Base-by-base conservation (phyloP, 2,329 filamentous ascomycete genomes). In the Aureobasidium sp. region DNA sequence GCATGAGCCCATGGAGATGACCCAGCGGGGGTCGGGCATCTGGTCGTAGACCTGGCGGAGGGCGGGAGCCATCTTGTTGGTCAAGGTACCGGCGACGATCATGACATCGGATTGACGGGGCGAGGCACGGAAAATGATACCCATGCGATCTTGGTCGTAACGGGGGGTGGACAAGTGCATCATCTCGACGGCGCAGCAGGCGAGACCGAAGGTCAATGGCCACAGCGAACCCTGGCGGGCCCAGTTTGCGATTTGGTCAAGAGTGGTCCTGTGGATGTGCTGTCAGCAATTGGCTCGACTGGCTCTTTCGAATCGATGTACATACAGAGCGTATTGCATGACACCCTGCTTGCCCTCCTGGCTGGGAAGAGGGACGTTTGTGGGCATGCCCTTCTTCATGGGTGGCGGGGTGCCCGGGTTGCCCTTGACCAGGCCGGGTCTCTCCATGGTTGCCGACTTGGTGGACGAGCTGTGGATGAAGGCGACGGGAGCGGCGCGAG, bases 11-110 rank as follows among this genome's bases (percentile, higher is more conserved):
- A 92, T 91, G 69, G 84, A 87, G 71, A 87, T 82, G 36, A 91
- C 90, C 90, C 90, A 95, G 71, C 87, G 83, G 20, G 90, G 90
- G 37, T 95, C 90, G 39, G 90, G 90, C 90, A 95, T 95, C 79
- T 95, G 91, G 75, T 96, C 91, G 79, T 95, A 96, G 64, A 94
- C 87, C 77, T 93, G 89, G 73, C 91, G 82, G 68, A 96, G 79
- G 34, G 91, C 91, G 1, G 91, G 90, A 0, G 90, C 90, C 91
- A 96, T 96, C 81, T 96, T 96, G 82, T 96, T 96, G 66, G 90
- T 93, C 63, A 96, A 82, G n/a, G 91, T 96, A 53, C 91, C 91
- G 29, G 91, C 90, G 25, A 96, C 91, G 70, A 96, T 94, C 90
- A 96, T 94, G 67, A 95, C 88, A 75, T 96, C 91, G 64, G 90